A percentile compares a stretch with the other conserved stretches of the same genome.
Evolutionary conservation across 305 asterid genomes (phyloP).

Genomic region (Rubia balearica): DNA sequence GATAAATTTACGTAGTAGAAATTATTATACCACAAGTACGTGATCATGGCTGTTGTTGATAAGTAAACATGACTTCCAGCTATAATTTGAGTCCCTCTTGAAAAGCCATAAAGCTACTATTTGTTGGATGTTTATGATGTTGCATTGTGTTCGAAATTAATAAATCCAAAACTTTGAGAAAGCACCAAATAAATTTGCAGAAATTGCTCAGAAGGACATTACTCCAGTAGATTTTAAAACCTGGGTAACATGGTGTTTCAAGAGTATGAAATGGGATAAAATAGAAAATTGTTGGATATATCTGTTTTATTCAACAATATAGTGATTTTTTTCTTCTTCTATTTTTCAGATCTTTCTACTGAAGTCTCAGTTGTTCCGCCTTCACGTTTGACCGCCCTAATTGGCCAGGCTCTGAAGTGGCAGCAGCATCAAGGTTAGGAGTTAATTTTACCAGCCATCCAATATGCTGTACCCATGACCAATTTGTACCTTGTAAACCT

Average conservation of each 20-base stretch:
- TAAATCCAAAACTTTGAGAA: background rate
- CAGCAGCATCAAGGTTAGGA: slow-evolving; percentile 96
- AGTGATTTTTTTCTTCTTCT: slow-evolving; percentile 18
- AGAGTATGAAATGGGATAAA: background rate
- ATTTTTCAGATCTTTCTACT: slow-evolving; percentile 64
- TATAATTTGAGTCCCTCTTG: background rate
- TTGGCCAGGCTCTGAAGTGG: slow-evolving; percentile 99
- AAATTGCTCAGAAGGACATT: background rate
- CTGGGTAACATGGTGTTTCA: background rate
- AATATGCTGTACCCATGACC: background rate
- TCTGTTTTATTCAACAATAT: slow-evolving; percentile 4
- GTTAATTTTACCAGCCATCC: background rate
- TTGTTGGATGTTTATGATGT: background rate
- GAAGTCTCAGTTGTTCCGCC: slow-evolving; percentile 99
- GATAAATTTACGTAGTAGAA: background rate
- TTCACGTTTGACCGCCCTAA: slow-evolving; percentile 90
- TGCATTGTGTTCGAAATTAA: background rate
- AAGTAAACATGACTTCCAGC: background rate
- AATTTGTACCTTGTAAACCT: background rate
- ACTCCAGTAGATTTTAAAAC: background rate
- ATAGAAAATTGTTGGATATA: background rate
- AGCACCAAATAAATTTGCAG: background rate
- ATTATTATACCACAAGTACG: background rate
- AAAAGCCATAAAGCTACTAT: background rate
- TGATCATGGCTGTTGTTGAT: background rate